A percentile compares a stretch with the other conserved stretches of the same genome.
phyloP scores from a whole-genome alignment of 495 filamentous ascomycete genomes.

The Parathielavia appendiculata region DNA sequence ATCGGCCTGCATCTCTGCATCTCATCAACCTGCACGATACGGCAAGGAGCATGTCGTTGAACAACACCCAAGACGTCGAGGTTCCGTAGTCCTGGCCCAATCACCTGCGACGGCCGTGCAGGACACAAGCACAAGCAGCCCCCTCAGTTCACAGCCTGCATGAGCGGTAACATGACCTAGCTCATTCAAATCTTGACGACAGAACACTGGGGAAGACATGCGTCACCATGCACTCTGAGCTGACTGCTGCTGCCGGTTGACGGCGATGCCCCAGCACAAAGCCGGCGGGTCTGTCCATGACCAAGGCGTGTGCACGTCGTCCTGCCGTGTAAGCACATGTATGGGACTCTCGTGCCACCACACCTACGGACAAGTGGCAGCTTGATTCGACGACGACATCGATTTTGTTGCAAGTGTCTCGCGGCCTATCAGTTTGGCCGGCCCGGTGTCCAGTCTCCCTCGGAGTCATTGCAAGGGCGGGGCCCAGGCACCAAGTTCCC shows the following conservation, averaged over 20 bases:
- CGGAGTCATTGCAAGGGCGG: slow-evolving; percentile 19
- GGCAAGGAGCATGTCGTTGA: slow-evolving; percentile 16
- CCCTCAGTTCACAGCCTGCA: slow-evolving; percentile 15
- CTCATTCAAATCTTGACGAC: not conserved
- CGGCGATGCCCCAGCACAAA: not conserved
- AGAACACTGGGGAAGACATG: not conserved
- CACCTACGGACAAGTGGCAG: slow-evolving; percentile 15
- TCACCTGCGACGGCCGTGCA: slow-evolving; percentile 25
- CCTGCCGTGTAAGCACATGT: slow-evolving; percentile 12
- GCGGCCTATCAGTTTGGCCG: slow-evolving; percentile 6
- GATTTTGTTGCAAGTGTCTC: slow-evolving; percentile 7
- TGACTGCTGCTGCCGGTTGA: slow-evolving; percentile 5
- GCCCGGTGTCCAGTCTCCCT: slow-evolving; percentile 16
- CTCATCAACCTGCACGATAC: slow-evolving; percentile 19
- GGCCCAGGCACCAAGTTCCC: slow-evolving; percentile 28
- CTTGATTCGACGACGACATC: slow-evolving; percentile 9
- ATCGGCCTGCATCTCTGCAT: slow-evolving; percentile 13
- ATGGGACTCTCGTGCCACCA: slow-evolving; percentile 25
- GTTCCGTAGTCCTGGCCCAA: slow-evolving; percentile 24
- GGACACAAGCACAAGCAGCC: slow-evolving; percentile 12
- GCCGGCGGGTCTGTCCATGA: not conserved
- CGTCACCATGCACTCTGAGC: not conserved
- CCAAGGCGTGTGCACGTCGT: not conserved
- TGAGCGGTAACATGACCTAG: slow-evolving; percentile 20
- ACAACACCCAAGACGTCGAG: slow-evolving; percentile 8